Evolutionary conservation across 441 rosid genomes (phyloP).

Genomic region (Flueggea neowawraea): DNA sequence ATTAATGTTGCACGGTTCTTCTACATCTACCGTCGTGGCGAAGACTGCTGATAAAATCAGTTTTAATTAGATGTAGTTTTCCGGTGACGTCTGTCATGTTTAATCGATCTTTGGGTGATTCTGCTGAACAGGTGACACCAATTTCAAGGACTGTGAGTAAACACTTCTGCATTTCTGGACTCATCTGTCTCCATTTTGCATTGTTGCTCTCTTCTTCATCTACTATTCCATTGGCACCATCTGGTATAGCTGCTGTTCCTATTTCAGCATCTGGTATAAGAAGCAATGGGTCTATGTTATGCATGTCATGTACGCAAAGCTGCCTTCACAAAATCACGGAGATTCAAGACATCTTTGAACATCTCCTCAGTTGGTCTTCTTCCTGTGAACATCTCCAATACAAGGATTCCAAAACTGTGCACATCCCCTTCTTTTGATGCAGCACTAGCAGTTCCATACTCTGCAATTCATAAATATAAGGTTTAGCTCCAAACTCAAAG

Average conservation of each 20-base stretch:
- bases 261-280: not conserved
- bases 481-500: no score
- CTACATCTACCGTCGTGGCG: not conserved
- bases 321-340: conserved; percentile 7
- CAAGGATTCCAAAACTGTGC: conserved; percentile 23
- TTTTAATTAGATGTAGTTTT: conserved; percentile 2
- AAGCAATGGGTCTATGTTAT: not conserved
- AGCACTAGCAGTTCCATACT: conserved; percentile 8
- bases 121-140: conserved; percentile 9
- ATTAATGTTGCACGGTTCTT: not conserved
- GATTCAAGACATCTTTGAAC: conserved; percentile 15
- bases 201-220: not conserved
- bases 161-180: not conserved
- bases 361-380: conserved; percentile 17
- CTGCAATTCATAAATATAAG: not conserved
- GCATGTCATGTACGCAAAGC: not conserved
- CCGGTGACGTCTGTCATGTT: conserved; percentile 5
- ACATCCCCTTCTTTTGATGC: conserved; percentile 21
- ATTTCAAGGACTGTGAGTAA: conserved; percentile 6
- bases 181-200: not conserved
- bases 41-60: not conserved
- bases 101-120: conserved; percentile 12
- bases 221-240: not conserved
- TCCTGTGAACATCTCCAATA: conserved; percentile 21
- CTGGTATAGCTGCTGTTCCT: no score